phyloP scores from a whole-genome alignment of 2,329 filamentous ascomycete species.

The Allantophomopsis cytisporea region DNA sequence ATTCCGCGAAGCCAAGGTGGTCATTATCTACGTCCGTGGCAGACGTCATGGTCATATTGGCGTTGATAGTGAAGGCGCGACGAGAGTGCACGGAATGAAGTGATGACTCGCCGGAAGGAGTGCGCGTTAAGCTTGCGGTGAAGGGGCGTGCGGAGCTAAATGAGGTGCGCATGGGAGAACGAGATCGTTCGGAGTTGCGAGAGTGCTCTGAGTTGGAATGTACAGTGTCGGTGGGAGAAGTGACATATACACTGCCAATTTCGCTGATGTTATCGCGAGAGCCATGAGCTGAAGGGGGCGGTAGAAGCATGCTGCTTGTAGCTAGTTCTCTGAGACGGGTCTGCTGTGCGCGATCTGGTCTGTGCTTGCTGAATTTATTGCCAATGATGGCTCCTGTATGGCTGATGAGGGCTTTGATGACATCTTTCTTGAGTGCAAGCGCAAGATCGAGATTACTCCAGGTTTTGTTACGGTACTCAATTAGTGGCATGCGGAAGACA shows the following conservation, averaged over 20 bases:
- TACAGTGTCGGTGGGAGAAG: conserved; percentile 10
- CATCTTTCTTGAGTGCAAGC: conserved; percentile 82
- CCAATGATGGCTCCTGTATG: conserved; percentile 94
- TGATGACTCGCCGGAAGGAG: no score
- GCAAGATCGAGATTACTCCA: conserved; percentile 97
- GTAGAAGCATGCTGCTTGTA: conserved; percentile 35
- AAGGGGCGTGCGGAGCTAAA: conserved; percentile 11
- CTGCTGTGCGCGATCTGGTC: conserved; percentile 68
- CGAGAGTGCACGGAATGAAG: no score
- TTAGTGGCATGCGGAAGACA: conserved; percentile 84
- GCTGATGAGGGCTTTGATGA: conserved; percentile 85
- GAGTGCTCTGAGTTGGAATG: conserved; percentile 4
- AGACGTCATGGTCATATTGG: no score
- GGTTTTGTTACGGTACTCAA: conserved; percentile 97
- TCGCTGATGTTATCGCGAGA: conserved; percentile 17
- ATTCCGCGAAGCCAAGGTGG: no score
- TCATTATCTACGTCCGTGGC: no score
- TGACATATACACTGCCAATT: conserved; percentile 11
- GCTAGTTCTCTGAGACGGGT: conserved; percentile 71
- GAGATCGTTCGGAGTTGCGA: conserved; percentile 4
- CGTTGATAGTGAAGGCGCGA: no score
- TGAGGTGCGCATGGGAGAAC: conserved; percentile 10
- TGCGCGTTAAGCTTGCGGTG: no score
- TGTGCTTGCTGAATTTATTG: conserved; percentile 89
- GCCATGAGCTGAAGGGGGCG: conserved; percentile 14